Base-by-base conservation (phyloP, 2,329 filamentous ascomycete genomes). In the Aspergillus neoniger region DNA sequence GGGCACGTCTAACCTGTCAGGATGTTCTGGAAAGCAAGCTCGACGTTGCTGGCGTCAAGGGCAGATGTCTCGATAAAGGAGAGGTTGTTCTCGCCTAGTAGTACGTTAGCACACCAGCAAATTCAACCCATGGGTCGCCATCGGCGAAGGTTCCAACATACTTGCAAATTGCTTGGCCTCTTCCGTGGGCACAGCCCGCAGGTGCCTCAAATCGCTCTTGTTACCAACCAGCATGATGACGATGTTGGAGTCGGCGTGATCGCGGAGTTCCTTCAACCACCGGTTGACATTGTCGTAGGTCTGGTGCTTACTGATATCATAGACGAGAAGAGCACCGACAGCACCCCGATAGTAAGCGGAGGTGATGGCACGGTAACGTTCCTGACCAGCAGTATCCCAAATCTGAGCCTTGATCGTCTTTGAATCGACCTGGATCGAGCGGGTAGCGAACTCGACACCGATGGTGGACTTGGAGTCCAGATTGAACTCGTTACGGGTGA, bases 361-460 rank as follows among this genome's bases (percentile, higher is more conserved):
- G 71, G 95, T 99, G 79, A 99, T 99, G 78, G 95, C 95, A 77
- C 96, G 91, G 84, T 98, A 99, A 79, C 95, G 90, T 82, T 99
- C 95, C 83, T 99, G 95, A 70, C 95, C 95, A 69, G 95, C 95
- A 61, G 95, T 99, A 84, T 99, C 95, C 95, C 96, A 99, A 75
- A 99, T 99, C 84, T 99, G 95, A 72, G 95, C 95, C 86, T 99
- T 99, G 88, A 99, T 99, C 67, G 95, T 99, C 87, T 99, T 99
- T 76, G 91, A 91, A 81, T 99, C 95, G 74, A 99, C 95, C 82
- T 98, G 94, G 78, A 99, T 99, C 70, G 92, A 97, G 67, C 95
- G 89, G 71, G 95, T 99, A 72, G 96, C 95, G 79, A 99, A 99
- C 82, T 99, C 95, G 79, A 99, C 95, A 74, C 95, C 95, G 82